These are phyloP conservation scores for Kwoniella bestiolae DNA, from an alignment of 768 basidiomycete genomes.

Conservation along the genomic window DNA sequence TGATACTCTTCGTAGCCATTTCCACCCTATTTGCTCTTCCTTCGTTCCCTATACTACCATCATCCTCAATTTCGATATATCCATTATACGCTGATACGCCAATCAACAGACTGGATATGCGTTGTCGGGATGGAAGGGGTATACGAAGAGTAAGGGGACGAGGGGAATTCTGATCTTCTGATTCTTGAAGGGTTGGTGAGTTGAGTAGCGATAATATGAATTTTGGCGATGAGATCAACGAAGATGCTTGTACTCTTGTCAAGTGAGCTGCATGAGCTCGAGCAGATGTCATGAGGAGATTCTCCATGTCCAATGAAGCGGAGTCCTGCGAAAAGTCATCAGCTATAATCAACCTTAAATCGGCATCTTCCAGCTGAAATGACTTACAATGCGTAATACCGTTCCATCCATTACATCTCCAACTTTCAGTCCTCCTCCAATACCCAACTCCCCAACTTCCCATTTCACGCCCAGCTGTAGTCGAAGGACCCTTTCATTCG, in stretches of 20 bases:
- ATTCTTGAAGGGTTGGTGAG: conserved; percentile 54
- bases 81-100: conserved; percentile 81
- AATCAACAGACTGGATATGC: conserved; percentile 61
- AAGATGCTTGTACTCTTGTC: conserved; percentile 23
- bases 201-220: conserved; percentile 31
- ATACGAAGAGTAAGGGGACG: conserved; percentile 34
- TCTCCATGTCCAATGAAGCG: conserved; percentile 73
- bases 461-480: conserved; percentile 73
- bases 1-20: conserved; percentile 66
- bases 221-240: conserved; percentile 30
- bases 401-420: conserved; percentile 61
- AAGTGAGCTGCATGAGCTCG: conserved; percentile 64
- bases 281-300: conserved; percentile 68
- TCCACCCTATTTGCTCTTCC: conserved; percentile 72
- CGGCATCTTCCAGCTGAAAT: background rate
- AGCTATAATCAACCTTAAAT: background rate
- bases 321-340: conserved; percentile 62
- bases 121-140: conserved; percentile 41
- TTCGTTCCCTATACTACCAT: conserved; percentile 66
- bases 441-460: conserved; percentile 72
- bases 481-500: conserved; percentile 71
- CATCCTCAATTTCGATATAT: conserved; percentile 75
- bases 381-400: conserved; percentile 66
- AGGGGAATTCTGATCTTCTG: conserved; percentile 15
- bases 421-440: conserved; percentile 66